phyloP scores from a whole-genome alignment of 768 basidiomycete species.

The Psilocybe sp. region DNA sequence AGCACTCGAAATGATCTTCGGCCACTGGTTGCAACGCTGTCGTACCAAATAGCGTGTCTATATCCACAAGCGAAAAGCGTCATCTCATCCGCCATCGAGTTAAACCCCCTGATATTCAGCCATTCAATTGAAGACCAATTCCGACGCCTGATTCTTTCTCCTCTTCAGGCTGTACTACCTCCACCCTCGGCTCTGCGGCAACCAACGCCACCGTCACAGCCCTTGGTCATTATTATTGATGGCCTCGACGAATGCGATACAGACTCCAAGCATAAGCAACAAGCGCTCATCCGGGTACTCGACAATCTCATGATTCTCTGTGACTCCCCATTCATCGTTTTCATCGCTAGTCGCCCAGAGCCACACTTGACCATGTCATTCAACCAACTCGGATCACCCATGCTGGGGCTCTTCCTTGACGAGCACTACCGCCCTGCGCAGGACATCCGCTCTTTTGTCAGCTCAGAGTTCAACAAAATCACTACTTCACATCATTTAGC shows the following conservation, averaged over 20 bases:
- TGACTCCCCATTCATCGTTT: conserved; percentile 12
- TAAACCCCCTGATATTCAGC: not conserved
- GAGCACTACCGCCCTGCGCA: not conserved
- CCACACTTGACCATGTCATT: conserved; percentile 9
- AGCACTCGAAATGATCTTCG: not conserved
- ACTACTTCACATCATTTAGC: not conserved
- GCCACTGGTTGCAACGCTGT: conserved; percentile 15
- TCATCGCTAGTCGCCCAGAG: conserved; percentile 23
- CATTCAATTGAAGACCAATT: conserved; percentile 7
- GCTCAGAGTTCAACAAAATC: not conserved
- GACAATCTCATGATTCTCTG: not conserved
- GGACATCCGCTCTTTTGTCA: not conserved
- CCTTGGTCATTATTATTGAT: conserved; percentile 17
- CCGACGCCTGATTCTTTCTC: conserved; percentile 5
- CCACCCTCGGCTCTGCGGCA: no score
- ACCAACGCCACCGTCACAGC: no score
- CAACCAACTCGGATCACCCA: not conserved
- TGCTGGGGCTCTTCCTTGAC: not conserved
- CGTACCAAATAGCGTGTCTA: conserved; percentile 14
- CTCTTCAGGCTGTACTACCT: not conserved
- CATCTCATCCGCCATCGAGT: not conserved
- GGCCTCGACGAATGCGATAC: conserved; percentile 19
- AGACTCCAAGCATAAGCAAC: conserved; percentile 1
- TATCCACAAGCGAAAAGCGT: not conserved
- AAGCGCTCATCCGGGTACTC: conserved; percentile 8